Evolutionary conservation across 257 asterid genomes (phyloP).

Genomic region (Fraxinus excelsior): DNA sequence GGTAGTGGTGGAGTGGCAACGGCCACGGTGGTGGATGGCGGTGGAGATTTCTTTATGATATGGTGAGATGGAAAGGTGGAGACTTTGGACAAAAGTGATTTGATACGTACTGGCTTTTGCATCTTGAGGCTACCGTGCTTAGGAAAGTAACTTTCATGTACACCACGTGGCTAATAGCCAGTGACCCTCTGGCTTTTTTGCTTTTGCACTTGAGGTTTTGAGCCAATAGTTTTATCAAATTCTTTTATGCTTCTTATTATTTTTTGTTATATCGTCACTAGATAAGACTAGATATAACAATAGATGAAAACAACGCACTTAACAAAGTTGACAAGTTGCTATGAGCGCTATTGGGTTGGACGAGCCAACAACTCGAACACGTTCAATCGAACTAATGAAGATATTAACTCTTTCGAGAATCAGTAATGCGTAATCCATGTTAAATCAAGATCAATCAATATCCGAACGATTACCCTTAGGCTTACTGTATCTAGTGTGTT

Average conservation of each 20-base stretch:
- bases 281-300: background rate
- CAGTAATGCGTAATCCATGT: too few relatives aligned
- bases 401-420: too few relatives aligned
- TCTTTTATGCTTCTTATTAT: background rate
- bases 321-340: too few relatives aligned
- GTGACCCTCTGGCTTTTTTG: background rate
- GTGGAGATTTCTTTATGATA: background rate
- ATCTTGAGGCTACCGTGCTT: background rate
- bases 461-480: background rate
- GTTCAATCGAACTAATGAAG: too few relatives aligned
- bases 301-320: too few relatives aligned
- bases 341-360: too few relatives aligned
- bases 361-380: too few relatives aligned
- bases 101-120: background rate
- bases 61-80: slow-evolving; percentile 22
- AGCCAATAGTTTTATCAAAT: background rate
- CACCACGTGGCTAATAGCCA: slow-evolving; percentile 24
- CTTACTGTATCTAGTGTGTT: too few relatives aligned
- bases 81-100: slow-evolving; percentile 11
- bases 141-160: background rate
- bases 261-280: background rate
- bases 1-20: background rate
- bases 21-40: background rate
- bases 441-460: too few relatives aligned
- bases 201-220: background rate